Conservation (phyloP, 768 basidiomycete species). For the Tubosaeta brunneosetosa region DNA sequence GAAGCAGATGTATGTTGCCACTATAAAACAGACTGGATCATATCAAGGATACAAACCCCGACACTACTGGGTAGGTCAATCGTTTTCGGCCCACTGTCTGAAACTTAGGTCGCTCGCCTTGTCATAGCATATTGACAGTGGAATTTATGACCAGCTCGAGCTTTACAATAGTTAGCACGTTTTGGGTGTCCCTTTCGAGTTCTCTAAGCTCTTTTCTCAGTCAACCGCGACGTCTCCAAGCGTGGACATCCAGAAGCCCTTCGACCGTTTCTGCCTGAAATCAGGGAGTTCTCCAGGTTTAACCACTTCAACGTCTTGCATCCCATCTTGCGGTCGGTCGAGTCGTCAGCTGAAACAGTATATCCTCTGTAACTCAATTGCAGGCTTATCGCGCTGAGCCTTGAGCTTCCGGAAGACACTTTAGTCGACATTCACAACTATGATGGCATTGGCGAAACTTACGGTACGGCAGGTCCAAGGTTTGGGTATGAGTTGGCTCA, state of each 20-base stretch:
- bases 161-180: constrained; percentile 51
- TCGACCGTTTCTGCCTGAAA: constrained; percentile 49
- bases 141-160: constrained; percentile 61
- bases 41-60: constrained; percentile 53
- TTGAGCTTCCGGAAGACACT: constrained; percentile 52
- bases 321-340: constrained; percentile 39
- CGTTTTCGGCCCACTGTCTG: neutral
- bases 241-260: constrained; percentile 46
- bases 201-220: constrained; percentile 24
- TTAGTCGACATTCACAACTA: constrained; percentile 46
- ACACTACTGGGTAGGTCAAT: constrained; percentile 41
- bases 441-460: constrained; percentile 39
- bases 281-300: constrained; percentile 44
- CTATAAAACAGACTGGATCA: constrained; percentile 41
- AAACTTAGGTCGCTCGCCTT: neutral
- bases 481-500: neutral
- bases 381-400: constrained; percentile 47
- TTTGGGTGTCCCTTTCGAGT: neutral
- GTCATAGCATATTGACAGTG: constrained; percentile 53
- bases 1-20: constrained; percentile 37
- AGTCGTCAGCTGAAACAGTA: neutral
- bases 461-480: constrained; percentile 26
- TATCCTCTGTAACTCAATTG: neutral
- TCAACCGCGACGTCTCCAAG: constrained; percentile 46
- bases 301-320: constrained; percentile 51